Base-by-base conservation (phyloP, 2,329 filamentous ascomycete genomes). In the Cladophialophora exuberans region DNA sequence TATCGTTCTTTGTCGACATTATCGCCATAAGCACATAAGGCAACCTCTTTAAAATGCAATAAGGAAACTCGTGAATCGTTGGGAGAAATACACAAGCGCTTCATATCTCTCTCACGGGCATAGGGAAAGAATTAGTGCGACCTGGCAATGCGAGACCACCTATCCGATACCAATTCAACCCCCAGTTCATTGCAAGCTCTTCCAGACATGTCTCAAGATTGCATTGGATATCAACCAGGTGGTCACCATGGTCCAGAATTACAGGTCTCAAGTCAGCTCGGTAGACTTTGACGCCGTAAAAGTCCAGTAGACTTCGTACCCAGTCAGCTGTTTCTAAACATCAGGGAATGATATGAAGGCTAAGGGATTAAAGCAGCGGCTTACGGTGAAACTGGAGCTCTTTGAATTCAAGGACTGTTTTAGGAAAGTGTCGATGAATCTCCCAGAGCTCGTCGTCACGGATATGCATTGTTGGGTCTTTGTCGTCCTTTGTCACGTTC, bases 181-280 rank as follows among this genome's bases (percentile, higher is more conserved):
- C 59, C 56, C 56, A 59, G 13, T 39, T 45, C 35, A 46, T 59
- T 4, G 59, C 59, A 11, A 61, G 26, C 25, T 61, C 59, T 30
- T 61, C 59, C 6, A 61, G 51, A 28, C 59, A 61, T 3, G 59
- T 57, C 35, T 61, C 56, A 17, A 61, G 42, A 23, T 59, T 52
- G 13, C 49, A 23, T 31, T 45, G 45, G 18, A 61, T 39, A 20
- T 61, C 59, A 9, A 50, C 25, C 13, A 52, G 33, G 13, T 38
- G 36, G 39, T 61, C 52, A 10, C 38, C 41, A 3, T 20, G 45
- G 28, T 57, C 52, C 23, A 52, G 51, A 11, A 57, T 31, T 4
- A 61, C 54, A 2, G 52, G 46, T 35, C 50, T 56, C 44, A 56
- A 50, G 35, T 61, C 59, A 10, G 59, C 45, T 25, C 56, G 33